These are phyloP conservation scores for Pholiota adiposa DNA, from an alignment of 1,284 basidiomycete species.

Conservation along the genomic window DNA sequence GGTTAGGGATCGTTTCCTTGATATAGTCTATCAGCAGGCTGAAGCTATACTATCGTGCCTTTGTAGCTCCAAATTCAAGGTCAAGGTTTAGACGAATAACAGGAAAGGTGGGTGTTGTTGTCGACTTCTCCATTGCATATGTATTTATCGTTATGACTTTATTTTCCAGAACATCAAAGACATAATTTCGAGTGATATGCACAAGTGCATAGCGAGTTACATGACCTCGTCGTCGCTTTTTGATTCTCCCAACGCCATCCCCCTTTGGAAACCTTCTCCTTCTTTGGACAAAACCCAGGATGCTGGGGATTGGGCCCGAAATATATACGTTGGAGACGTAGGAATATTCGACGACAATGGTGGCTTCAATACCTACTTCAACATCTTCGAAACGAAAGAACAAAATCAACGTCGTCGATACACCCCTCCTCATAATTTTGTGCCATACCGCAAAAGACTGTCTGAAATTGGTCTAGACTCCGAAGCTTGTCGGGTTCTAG, in stretches of 20 bases:
- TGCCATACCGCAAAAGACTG: not conserved
- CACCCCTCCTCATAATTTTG: not conserved
- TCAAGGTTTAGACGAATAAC: too few species aligned
- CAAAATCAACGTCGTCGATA: not conserved
- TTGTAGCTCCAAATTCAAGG: too few species aligned
- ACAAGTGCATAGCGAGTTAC: not conserved
- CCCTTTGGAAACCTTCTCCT: not conserved
- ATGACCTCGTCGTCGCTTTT: not conserved
- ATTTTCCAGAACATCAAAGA: too few species aligned
- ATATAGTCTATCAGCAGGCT: too few species aligned
- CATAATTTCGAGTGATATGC: too few species aligned
- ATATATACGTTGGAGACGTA: conserved; percentile 9
- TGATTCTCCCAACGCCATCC: not conserved
- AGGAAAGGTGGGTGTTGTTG: too few species aligned
- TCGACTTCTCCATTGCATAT: too few species aligned
- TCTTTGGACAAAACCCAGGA: not conserved
- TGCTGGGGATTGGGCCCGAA: not conserved
- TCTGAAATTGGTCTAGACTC: not conserved
- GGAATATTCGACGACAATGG: conserved; percentile 4
- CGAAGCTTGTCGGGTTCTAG: too few species aligned
- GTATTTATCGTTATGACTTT: too few species aligned
- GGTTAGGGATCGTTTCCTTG: too few species aligned
- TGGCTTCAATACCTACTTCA: conserved; percentile 13
- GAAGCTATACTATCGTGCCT: too few species aligned
- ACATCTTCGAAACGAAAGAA: conserved; percentile 3